phyloP scores from a whole-genome alignment of 108 stramenopile genomes.

The Heterococcus sp. region DNA sequence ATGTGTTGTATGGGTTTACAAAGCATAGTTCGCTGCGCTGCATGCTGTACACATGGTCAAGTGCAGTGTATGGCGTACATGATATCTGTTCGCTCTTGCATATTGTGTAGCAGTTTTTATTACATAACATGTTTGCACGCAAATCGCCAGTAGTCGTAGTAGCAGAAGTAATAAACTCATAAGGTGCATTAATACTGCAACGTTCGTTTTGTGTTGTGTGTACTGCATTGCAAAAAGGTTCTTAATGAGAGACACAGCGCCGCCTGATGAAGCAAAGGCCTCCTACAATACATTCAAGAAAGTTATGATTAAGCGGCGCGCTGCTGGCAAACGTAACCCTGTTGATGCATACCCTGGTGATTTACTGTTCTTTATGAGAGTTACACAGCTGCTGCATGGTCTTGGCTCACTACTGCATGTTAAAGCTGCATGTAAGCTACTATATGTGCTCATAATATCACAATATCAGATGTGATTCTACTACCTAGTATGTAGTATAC shows the following conservation, averaged over 20 bases:
- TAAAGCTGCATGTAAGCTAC: background rate
- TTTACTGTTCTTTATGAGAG: conserved; percentile 42
- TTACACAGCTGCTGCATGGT: conserved; percentile 34
- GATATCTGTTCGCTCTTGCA: background rate
- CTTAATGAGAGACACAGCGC: conserved; percentile 29
- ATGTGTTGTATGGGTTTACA: too few relatives aligned
- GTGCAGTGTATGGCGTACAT: background rate
- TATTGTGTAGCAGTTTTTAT: background rate
- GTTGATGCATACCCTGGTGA: conserved; percentile 43
- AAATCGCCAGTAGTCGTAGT: too few relatives aligned
- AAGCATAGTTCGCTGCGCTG: background rate
- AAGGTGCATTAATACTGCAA: too few relatives aligned
- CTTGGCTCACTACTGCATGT: conserved; percentile 32
- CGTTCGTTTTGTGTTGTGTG: background rate
- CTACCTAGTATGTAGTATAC: too few relatives aligned
- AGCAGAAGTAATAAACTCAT: too few relatives aligned
- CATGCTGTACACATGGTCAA: background rate
- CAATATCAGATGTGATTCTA: too few relatives aligned
- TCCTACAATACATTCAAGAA: conserved; percentile 1
- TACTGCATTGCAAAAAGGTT: conserved; percentile 1
- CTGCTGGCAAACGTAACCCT: conserved; percentile 16
- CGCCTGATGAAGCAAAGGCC: conserved; percentile 6
- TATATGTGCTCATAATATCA: too few relatives aligned
- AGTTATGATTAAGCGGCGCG: conserved; percentile 6
- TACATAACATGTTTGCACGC: too few relatives aligned